Conservation (phyloP, 805 yeast genomes). For the Lipomyces sp. region DNA sequence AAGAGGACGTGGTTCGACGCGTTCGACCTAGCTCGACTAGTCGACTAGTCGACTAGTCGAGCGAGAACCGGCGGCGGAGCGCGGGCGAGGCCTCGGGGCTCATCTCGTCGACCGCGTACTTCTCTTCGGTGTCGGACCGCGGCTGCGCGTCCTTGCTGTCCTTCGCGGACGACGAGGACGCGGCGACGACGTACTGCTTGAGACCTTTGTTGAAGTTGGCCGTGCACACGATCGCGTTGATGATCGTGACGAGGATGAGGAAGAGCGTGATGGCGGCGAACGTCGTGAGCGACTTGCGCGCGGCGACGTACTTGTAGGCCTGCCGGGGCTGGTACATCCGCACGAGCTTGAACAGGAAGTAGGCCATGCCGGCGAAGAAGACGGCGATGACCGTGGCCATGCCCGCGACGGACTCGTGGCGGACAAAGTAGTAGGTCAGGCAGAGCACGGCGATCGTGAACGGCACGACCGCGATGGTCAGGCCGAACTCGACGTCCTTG, state of each 20-base stretch:
- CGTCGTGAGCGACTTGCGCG: conserved; percentile 45
- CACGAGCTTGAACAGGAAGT: conserved; percentile 48
- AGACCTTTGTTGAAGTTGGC: conserved; percentile 35
- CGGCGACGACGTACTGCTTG: conserved; percentile 21
- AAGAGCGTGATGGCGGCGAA: conserved; percentile 47
- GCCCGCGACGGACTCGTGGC: conserved; percentile 39
- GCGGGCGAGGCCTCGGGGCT: no score
- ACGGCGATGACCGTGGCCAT: conserved; percentile 33
- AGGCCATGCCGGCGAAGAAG: conserved; percentile 45
- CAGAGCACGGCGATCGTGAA: conserved; percentile 42
- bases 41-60: no score
- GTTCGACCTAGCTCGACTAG: no score
- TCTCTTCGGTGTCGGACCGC: no score
- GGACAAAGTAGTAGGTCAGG: conserved; percentile 41
- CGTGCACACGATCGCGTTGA: conserved; percentile 33
- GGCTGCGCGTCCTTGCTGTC: no score
- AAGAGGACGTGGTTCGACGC: no score
- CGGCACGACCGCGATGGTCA: conserved; percentile 48
- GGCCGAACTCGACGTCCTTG: conserved; percentile 45
- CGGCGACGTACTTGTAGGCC: conserved; percentile 43
- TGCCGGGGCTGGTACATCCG: conserved; percentile 46
- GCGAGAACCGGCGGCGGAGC: no score
- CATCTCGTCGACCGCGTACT: no score
- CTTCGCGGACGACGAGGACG: no score
- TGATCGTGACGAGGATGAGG: conserved; percentile 41